Conservation (phyloP, 1,139 yeast species). For the Geotrichum phurueaensis region DNA sequence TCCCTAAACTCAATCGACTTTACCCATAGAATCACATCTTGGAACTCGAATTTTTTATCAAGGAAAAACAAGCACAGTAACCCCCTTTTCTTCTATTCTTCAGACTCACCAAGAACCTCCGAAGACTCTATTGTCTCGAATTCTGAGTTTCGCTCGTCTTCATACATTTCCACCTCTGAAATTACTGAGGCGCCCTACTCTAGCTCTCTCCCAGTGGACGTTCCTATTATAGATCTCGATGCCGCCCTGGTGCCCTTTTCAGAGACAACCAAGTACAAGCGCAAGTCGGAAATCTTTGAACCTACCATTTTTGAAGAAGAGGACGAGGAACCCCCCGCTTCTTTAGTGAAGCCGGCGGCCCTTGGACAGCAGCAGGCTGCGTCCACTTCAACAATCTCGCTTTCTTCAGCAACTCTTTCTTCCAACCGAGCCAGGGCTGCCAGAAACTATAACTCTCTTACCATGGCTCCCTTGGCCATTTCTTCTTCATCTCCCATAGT, state of each 20-base stretch:
- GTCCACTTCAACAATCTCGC: constrained; percentile 15
- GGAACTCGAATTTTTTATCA: constrained; percentile 23
- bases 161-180: constrained; percentile 17
- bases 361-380: constrained; percentile 21
- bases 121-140: constrained; percentile 11
- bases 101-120: constrained; percentile 10
- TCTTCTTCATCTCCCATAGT: background rate
- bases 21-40: constrained; percentile 17
- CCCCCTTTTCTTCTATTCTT: background rate
- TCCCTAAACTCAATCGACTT: constrained; percentile 2
- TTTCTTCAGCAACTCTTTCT: constrained; percentile 14
- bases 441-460: constrained; percentile 18
- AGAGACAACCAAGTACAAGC: constrained; percentile 8
- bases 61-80: background rate
- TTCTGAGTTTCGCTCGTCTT: constrained; percentile 19
- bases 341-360: background rate
- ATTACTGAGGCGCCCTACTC: constrained; percentile 4
- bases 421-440: constrained; percentile 20
- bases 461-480: constrained; percentile 11
- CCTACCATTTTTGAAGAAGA: constrained; percentile 23
- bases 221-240: constrained; percentile 31
- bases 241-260: constrained; percentile 31
- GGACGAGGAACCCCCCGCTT: constrained; percentile 8
- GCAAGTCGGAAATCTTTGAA: constrained; percentile 22
- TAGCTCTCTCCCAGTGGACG: constrained; percentile 8